Percentiles rank a stretch among this genome's conserved stretches.
phyloP scores from a whole-genome alignment of 805 yeast genomes.

The Jamesozyma jinghongensis region DNA sequence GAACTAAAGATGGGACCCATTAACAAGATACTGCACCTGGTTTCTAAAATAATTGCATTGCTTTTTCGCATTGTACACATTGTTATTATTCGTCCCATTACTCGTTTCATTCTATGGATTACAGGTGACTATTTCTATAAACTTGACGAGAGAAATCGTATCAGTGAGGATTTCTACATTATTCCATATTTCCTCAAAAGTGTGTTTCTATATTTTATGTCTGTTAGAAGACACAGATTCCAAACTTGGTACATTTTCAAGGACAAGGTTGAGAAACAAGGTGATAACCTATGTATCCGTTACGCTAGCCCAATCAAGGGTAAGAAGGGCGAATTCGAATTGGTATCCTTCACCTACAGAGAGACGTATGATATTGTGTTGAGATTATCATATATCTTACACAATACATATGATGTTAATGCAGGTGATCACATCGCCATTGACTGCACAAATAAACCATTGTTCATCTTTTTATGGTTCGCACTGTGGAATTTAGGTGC shows the following conservation, averaged over 20 bases:
- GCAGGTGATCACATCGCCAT: conserved; percentile 64
- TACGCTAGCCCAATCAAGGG: conserved; percentile 38
- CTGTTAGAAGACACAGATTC: conserved; percentile 27
- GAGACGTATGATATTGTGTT: conserved; percentile 61
- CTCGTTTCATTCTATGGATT: conserved; percentile 4
- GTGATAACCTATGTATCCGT: conserved; percentile 49
- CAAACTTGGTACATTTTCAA: conserved; percentile 70
- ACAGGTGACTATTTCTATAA: conserved; percentile 12
- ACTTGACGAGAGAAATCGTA: conserved; percentile 28
- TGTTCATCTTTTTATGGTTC: conserved; percentile 71
- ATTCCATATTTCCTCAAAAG: conserved; percentile 36
- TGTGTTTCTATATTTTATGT: conserved; percentile 34
- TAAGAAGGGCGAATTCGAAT: conserved; percentile 46
- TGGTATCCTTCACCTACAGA: conserved; percentile 59
- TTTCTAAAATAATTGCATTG: conserved; percentile 10
- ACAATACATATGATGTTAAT: conserved; percentile 52
- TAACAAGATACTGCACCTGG: background rate
- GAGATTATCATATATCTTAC: conserved; percentile 56
- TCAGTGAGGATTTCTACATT: conserved; percentile 46
- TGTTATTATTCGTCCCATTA: conserved; percentile 12
- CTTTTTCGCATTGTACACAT: conserved; percentile 11
- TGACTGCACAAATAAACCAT: conserved; percentile 73
- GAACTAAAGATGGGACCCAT: background rate
- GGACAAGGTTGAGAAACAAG: conserved; percentile 38
- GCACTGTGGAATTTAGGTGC: conserved; percentile 92